Evolutionary conservation across 768 basidiomycete genomes (phyloP), one percentile per base, ranked within the genome.

Genomic region (Agaricus blazei): DNA sequence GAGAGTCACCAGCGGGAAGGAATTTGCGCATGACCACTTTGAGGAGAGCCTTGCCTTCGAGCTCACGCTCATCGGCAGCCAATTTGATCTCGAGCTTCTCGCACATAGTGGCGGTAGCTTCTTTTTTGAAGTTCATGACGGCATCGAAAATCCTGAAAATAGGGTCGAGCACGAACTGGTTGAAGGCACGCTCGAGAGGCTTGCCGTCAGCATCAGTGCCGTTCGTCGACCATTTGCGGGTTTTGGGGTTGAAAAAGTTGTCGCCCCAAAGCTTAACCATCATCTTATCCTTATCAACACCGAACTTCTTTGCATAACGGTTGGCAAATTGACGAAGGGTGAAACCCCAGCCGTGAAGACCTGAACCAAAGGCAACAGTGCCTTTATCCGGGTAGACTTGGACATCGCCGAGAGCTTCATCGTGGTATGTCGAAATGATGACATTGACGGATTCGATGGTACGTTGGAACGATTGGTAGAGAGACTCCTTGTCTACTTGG

Each of bases 101-200:
- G 64, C 97, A 87, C 79, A 99, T 93, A 57, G 79, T 75, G 51
- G 64, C 72, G 60, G 92, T 82, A 57, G 80, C 72, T 45, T 96
- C 95, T 82, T 96, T 98, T 80, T 98, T 96, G 84, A 88, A 95
- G 82, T 98, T 96, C 94, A 98, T 98, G 73, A 97, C 90, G 64
- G 88, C 87, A 63, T 96, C 94, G 77, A 99, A 99, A 66, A 99
- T 85, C 73, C 85, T 92, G 87, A 90, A 99, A 76, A 99, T 98
- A 59, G 97, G 97, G 75, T 99, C 97, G 63, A 98, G 90, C 56
- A 98, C 93, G 75, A 99, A 98, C 79, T 80, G 76, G 77, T 94
- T 98, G 84, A 99, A 99, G 54, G 96, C 94, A 75, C 97, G 95
- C 68, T 98, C 97, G 54, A 98, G 88, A n/a, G 71, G 72, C 69